Evolutionary conservation across 1,139 yeast genomes (phyloP), one percentile per base, ranked within the genome.

Genomic region (Yamadazyma mexicana): DNA sequence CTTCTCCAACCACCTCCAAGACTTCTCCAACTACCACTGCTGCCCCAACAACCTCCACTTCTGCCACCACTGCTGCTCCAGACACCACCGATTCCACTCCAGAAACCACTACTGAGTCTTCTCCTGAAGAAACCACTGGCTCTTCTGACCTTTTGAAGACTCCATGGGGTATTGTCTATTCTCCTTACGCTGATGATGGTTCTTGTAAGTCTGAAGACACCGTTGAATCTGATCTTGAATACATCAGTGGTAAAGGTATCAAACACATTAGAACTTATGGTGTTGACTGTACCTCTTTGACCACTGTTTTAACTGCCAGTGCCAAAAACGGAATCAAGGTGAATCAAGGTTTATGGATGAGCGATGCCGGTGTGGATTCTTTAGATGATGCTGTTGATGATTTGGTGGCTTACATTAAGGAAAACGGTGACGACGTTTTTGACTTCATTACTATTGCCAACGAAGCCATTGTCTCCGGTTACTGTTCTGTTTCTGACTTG

Each of bases 261-360:
- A 58, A 64, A 27, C 73, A 74, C 38, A 64, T 89, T 42, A 80
- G 97, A 67, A 62, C 87, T 38, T 89, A 89, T 57, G 95, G 95
- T 51, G 83, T 87, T 40, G 96, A 89, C 59, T 89, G 97, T 68
- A 71, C 78, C 56, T 78, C 87, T 18, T 64, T 86, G 45, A 58
- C 73, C 24, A 80, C 84, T 2, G 80, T 88, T 30, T 73, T 81
- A 51, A 87, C 92, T 35, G 75, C 73, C 37, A 77, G 84, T 46
- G 54, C 58, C n/a, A 43, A 62, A 10, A 64, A 84, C 37, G 96
- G 95, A 2, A 61, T 89, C 38, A 78, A 66, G 35, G 80, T 89
- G 38, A 84, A 86, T 61, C 96, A 87, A 69, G 96, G 97, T 32
- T 76, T 89, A 62, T 89, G 94, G 92, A 81, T 89, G 51, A 49